These are phyloP conservation scores for Suillus americanus DNA, from an alignment of 768 basidiomycete genomes.

Conservation along the genomic window DNA sequence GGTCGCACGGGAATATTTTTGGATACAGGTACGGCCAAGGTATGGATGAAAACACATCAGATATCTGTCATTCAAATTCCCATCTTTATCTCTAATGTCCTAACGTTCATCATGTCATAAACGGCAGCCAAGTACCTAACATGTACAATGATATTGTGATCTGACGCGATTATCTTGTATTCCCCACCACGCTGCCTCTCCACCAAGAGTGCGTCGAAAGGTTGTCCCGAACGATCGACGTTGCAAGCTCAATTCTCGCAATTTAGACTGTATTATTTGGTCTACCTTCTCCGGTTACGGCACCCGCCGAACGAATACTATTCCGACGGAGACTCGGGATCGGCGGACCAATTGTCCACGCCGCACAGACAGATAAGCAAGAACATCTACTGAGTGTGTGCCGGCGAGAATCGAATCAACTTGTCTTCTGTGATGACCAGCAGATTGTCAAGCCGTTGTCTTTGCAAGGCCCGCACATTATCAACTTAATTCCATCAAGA, in stretches of 20 bases:
- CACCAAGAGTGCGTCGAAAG: not conserved
- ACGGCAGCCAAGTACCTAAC: not conserved
- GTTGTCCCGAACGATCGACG: not conserved
- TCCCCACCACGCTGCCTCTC: not conserved
- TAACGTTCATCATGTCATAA: not conserved
- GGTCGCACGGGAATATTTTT: too few species aligned
- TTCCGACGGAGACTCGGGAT: not conserved
- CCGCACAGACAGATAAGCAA: not conserved
- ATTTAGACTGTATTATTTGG: not conserved
- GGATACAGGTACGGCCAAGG: too few species aligned
- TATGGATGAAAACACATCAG: not conserved
- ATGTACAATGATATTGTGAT: not conserved
- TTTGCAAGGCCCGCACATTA: not conserved
- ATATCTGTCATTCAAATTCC: not conserved
- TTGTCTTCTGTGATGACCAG: not conserved
- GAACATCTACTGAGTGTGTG: not conserved
- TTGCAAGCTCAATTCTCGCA: not conserved
- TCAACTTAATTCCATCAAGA: not conserved
- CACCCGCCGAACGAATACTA: not conserved
- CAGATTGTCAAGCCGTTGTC: not conserved
- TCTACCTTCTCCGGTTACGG: not conserved
- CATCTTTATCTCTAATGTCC: not conserved
- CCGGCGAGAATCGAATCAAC: not conserved
- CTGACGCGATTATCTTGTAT: not conserved
- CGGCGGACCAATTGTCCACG: not conserved